Conservation (phyloP, 768 basidiomycete genomes). For the Lactarius pseudohatsudake region DNA sequence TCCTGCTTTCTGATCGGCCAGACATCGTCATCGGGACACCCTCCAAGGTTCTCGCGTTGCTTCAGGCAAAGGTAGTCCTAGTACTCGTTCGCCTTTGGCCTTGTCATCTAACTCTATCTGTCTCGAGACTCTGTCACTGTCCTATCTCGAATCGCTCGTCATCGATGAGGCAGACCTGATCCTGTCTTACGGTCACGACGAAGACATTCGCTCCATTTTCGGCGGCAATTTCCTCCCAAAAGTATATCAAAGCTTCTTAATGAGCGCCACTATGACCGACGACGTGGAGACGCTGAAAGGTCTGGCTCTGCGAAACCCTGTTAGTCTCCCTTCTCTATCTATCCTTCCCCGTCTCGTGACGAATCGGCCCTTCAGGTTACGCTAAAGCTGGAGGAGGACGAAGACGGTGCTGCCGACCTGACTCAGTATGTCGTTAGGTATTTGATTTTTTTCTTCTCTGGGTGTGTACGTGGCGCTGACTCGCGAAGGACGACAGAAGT, state of each 20-base stretch:
- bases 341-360: neutral
- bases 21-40: conserved; percentile 82
- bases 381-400: conserved; percentile 82
- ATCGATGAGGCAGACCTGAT: conserved; percentile 99
- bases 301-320: conserved; percentile 82
- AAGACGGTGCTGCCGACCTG: conserved; percentile 76
- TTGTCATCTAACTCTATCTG: conserved; percentile 7
- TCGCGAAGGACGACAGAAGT: conserved; percentile 55
- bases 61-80: conserved; percentile 61
- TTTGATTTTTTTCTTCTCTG: neutral
- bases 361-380: conserved; percentile 55
- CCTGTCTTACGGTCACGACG: conserved; percentile 94
- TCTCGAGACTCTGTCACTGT: conserved; percentile 58
- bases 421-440: conserved; percentile 85
- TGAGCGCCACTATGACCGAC: conserved; percentile 97
- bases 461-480: neutral
- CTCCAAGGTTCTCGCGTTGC: conserved; percentile 61
- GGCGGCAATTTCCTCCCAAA: conserved; percentile 70
- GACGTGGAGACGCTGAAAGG: conserved; percentile 93
- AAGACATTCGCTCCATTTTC: conserved; percentile 76
- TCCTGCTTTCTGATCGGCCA: conserved; percentile 64
- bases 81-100: neutral
- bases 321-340: conserved; percentile 40
- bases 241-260: conserved; percentile 88
- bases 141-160: conserved; percentile 77